These are phyloP conservation scores for Willaertia magna DNA, from an alignment of 208 protist genomes.

Conservation along the genomic window DNA sequence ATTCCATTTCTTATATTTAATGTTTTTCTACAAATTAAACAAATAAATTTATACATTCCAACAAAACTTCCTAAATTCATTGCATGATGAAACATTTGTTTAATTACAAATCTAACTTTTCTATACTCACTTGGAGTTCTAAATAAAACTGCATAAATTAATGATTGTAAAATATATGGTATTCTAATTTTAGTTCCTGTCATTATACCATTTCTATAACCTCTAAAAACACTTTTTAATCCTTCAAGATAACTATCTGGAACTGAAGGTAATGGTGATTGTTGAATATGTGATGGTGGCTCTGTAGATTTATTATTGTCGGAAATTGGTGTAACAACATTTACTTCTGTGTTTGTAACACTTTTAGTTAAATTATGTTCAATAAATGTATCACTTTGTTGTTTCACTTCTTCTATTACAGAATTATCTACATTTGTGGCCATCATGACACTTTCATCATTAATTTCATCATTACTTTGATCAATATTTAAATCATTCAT, in stretches of 20 bases:
- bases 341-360: too few relatives aligned
- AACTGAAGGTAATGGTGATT: background rate
- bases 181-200: background rate
- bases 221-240: background rate
- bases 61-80: background rate
- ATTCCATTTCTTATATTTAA: background rate
- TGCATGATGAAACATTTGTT: slow-evolving; percentile 8
- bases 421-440: too few relatives aligned
- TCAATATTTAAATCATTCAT: too few relatives aligned
- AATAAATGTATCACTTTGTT: too few relatives aligned
- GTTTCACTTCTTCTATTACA: too few relatives aligned
- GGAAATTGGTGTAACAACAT: background rate
- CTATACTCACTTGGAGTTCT: background rate
- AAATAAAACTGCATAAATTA: background rate
- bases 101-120: background rate
- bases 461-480: too few relatives aligned
- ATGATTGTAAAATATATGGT: slow-evolving; percentile 8
- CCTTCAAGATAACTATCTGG: background rate
- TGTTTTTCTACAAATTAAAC: background rate
- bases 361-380: too few relatives aligned
- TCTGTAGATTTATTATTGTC: background rate
- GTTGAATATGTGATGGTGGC: background rate
- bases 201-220: slow-evolving; percentile 2
- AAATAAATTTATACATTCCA: background rate
- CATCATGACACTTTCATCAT: too few relatives aligned